Conservation (phyloP, 1,284 basidiomycete species). For the Puccinia hordei region DNA sequence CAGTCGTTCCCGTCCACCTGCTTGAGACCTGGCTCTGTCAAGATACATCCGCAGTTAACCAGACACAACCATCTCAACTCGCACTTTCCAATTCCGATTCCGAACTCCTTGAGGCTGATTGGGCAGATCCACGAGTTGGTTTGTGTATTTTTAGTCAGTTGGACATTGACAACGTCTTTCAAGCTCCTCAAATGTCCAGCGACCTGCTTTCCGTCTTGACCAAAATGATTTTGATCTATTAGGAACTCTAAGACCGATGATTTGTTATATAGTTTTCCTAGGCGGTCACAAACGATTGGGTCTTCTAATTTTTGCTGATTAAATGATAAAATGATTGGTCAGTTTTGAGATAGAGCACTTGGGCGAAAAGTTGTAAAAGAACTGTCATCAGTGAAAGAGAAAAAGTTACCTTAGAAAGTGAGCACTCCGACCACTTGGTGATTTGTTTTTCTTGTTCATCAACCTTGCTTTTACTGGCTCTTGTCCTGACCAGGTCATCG, state of each 20-base stretch:
- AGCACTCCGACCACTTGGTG: slow-evolving; percentile 87
- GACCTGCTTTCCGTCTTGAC: slow-evolving; percentile 55
- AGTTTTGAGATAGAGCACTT: not conserved
- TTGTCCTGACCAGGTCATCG: slow-evolving; percentile 73
- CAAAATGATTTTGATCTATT: slow-evolving; percentile 64
- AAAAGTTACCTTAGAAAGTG: slow-evolving; percentile 76
- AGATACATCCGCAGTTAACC: slow-evolving; percentile 82
- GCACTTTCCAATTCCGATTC: slow-evolving; percentile 63
- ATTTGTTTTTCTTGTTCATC: slow-evolving; percentile 81
- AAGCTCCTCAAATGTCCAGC: slow-evolving; percentile 77
- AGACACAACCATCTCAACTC: slow-evolving; percentile 77
- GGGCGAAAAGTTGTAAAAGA: not conserved
- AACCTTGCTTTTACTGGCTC: slow-evolving; percentile 76
- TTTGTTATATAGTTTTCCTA: slow-evolving; percentile 92
- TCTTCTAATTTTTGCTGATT: slow-evolving; percentile 74
- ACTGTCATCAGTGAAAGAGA: not conserved
- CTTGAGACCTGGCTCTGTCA: slow-evolving; percentile 74
- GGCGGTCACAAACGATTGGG: slow-evolving; percentile 81
- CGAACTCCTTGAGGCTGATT: slow-evolving; percentile 87
- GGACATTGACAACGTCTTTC: slow-evolving; percentile 85
- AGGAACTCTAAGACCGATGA: slow-evolving; percentile 84
- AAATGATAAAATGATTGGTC: slow-evolving; percentile 15
- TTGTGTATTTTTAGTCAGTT: slow-evolving; percentile 72
- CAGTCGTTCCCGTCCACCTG: slow-evolving; percentile 58
- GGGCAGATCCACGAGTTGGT: slow-evolving; percentile 75